Conservation (phyloP, 768 basidiomycete genomes). For the Boletus patriciae region DNA sequence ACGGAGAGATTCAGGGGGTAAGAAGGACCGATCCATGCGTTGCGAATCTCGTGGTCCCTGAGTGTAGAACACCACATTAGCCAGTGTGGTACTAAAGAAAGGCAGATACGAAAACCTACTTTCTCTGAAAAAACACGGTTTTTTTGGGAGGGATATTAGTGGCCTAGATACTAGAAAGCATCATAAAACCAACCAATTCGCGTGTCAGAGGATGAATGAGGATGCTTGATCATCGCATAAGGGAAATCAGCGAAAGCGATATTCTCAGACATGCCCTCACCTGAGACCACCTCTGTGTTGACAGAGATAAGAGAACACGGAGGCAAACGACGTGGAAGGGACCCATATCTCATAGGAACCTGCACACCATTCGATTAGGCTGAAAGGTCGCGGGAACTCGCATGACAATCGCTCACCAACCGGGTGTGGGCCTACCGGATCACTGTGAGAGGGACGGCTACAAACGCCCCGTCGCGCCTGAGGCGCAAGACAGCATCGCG, state of each 20-base stretch:
- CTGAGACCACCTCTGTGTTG: slow-evolving; percentile 67
- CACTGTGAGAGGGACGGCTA: slow-evolving; percentile 71
- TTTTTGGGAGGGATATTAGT: not conserved
- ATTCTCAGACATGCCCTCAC: slow-evolving; percentile 33
- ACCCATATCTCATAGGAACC: slow-evolving; percentile 85
- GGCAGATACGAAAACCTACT: slow-evolving; percentile 36
- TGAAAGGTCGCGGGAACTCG: not conserved
- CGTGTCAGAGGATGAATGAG: slow-evolving; percentile 74
- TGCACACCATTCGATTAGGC: slow-evolving; percentile 22
- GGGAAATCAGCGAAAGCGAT: not conserved
- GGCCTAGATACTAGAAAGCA: not conserved
- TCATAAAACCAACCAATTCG: slow-evolving; percentile 52
- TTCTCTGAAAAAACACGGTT: slow-evolving; percentile 40
- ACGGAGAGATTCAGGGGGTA: slow-evolving; percentile 63
- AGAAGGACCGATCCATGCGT: slow-evolving; percentile 72
- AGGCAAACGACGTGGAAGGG: slow-evolving; percentile 68
- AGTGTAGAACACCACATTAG: not conserved
- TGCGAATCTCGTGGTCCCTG: slow-evolving; percentile 71
- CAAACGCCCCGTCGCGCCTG: slow-evolving; percentile 72
- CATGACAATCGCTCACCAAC: slow-evolving; percentile 48
- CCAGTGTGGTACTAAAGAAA: not conserved
- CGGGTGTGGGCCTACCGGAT: slow-evolving; percentile 74
- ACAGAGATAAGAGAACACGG: slow-evolving; percentile 76
- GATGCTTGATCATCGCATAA: slow-evolving; percentile 44
- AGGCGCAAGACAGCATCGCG: slow-evolving; percentile 71